Evolutionary conservation across 108 stramenopile genomes (phyloP).

Genomic region (Cyclotella kingstonii): DNA sequence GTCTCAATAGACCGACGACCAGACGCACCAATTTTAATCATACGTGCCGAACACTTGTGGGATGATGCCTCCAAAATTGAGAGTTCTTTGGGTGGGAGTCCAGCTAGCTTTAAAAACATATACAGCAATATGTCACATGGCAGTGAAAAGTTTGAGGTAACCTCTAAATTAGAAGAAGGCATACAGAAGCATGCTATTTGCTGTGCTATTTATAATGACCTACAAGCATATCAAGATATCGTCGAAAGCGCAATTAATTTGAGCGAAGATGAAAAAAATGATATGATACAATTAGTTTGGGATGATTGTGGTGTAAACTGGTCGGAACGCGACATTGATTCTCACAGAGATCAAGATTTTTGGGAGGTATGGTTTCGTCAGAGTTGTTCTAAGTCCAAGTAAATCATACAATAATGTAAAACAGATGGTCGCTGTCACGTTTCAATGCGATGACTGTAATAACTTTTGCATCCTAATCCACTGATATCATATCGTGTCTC

Average conservation of each 20-base stretch:
- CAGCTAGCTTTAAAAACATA: neutral
- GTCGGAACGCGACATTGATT: neutral
- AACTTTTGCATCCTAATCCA: too few species aligned
- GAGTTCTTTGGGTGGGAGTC: neutral
- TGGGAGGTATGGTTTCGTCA: conserved; percentile 7
- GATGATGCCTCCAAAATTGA: conserved; percentile 9
- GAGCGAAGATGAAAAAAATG: neutral
- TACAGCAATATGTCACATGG: neutral
- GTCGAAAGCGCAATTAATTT: neutral
- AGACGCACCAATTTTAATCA: conserved; percentile 1
- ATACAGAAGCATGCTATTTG: conserved; percentile 1
- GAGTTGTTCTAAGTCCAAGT: neutral
- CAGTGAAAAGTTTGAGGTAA: conserved; percentile 2
- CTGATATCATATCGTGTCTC: too few species aligned
- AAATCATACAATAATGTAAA: neutral
- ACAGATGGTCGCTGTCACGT: too few species aligned
- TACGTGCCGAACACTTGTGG: conserved; percentile 1
- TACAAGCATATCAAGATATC: conserved; percentile 13
- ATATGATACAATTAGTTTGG: conserved; percentile 5
- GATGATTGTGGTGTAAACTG: conserved; percentile 3
- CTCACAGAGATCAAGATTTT: neutral
- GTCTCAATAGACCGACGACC: conserved; percentile 4
- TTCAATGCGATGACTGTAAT: too few species aligned
- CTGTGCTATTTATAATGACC: conserved; percentile 12
- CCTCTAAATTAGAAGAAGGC: conserved; percentile 1